Base-by-base conservation (phyloP, 768 basidiomycete genomes). In the Hirschioporus abietinus region DNA sequence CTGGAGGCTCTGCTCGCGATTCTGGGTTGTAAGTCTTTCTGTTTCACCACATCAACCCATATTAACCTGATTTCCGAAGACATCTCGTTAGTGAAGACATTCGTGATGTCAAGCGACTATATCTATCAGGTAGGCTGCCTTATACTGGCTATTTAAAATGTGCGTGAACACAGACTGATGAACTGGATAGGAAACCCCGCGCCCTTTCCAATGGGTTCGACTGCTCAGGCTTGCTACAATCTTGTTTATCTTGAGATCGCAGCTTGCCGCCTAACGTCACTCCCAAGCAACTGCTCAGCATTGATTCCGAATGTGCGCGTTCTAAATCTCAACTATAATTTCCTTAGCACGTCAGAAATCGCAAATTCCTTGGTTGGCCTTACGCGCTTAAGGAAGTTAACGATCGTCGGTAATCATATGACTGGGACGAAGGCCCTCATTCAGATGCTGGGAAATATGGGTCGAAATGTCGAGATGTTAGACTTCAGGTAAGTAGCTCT, bases 251-350 rank as follows among this genome's bases (percentile, higher is more conserved):
- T 99, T 75, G 97, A 99, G 79, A 81, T 92, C 60, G 95, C 95
- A 20, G 91, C 83, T 27, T 98, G 97, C 76, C 86, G 91, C 68
- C 80, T 99, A 69, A 88, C 86, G 36, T 71, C 71, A 65, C 85
- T 97, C 63, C 96, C 96, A n/a, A 72, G 76, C 70, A 83, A 86
- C 58, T 80, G 97, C 70, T 83, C 84, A 64, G 74, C 73, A 60
- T 77, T 91, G 65, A 79, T 88, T 62, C 96, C 97, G 35, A 97
- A 96, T 76, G 78, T 98, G 72, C 88, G 95, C 65, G 89, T 89
- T 67, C 80, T 99, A 78, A 98, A 98, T 81, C 85, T 98, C 70
- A 96, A 99, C 82, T 96, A 97, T 82, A 99, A 99, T 77, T 98
- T 96, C 77, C 74, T 99, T 57, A 69, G 69, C 26, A 72, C 79